Evolutionary conservation across 805 yeast species (phyloP), one percentile per base, ranked within the genome.

Genomic region (Starmera caribaea): DNA sequence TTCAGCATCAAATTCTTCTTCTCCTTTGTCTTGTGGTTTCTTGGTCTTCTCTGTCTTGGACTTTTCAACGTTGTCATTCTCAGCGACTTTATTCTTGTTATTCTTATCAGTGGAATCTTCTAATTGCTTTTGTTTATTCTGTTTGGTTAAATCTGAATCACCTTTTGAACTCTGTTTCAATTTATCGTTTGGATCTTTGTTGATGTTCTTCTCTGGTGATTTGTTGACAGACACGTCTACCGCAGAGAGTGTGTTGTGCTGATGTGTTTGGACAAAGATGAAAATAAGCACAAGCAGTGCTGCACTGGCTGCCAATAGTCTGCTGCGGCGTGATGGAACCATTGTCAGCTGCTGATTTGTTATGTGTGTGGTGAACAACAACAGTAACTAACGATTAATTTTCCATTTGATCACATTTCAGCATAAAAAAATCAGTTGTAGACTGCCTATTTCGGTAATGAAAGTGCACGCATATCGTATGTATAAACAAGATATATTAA

Each of bases 1-100:
- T 30, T 67, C 73, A 5, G 80, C 68, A 49, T 73, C 71, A 45
- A 74, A 76, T 15, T 45, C 47, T 21, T 49, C 47, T 12, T 59
- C 61, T 24, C 43, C 30, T 27, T 24, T 12, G 15, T 26, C 40
- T 26, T 24, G 39, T 43, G 29, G 41, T 30, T 26, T 27, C 16
- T 11, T n/a, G 13, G 24, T 27, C 16, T 26, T 17, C 9, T 15
- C 13, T 27, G n/a, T 27, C 15, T 26, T 14, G 10, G 26, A 17
- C 27, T 26, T 9, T 7, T 21, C 26, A 21, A 21, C 26, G 26
- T 5, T 21, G 8, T 21, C 6, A 21, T 21, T 21, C 26, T 21
- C 24, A 32, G 12, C 17, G 10, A 14, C 26, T 12, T 32, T 15
- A 9, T 33, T 17, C n/a, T 16, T 17, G 24, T 11, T 17, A 17